These are phyloP conservation scores for Diplodia scrobiculata DNA, from an alignment of 2,329 filamentous ascomycete species.

Conservation along the genomic window DNA sequence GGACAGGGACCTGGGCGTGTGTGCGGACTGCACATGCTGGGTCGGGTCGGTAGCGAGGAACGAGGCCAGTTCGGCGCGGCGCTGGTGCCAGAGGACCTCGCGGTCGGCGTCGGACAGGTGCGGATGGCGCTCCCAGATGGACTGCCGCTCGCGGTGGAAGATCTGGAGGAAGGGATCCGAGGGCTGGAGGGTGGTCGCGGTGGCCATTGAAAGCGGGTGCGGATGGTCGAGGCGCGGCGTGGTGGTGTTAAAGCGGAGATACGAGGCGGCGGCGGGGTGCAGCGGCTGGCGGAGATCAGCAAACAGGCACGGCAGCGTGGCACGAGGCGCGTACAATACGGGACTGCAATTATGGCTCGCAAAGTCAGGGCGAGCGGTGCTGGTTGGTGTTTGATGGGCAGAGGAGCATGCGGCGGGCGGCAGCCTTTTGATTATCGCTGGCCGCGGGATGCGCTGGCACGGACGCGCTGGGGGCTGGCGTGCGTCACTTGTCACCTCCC, in stretches of 20 bases:
- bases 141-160: conserved; percentile 43
- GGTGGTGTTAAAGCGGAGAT: neutral
- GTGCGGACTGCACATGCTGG: conserved; percentile 35
- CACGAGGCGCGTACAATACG: conserved; percentile 15
- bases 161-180: conserved; percentile 34
- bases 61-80: conserved; percentile 35
- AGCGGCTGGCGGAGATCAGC: conserved; percentile 27
- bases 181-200: conserved; percentile 20
- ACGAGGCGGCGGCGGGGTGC: conserved; percentile 9
- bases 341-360: conserved; percentile 29
- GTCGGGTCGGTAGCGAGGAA: conserved; percentile 31
- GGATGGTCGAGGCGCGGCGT: neutral
- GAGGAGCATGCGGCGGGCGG: neutral
- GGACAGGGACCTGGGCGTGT: conserved; percentile 43
- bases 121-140: conserved; percentile 42
- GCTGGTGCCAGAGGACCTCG: conserved; percentile 42
- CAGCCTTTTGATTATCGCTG: conserved; percentile 24
- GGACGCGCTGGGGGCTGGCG: conserved; percentile 8
- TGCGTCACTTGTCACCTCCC: conserved; percentile 23
- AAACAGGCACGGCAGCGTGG: neutral
- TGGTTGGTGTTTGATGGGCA: conserved; percentile 32
- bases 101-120: conserved; percentile 42
- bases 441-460: conserved; percentile 25
- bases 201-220: conserved; percentile 25
- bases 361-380: conserved; percentile 33